Evolutionary conservation across 768 basidiomycete genomes (phyloP).

Genomic region (Phylloporus rhodoxanthus): DNA sequence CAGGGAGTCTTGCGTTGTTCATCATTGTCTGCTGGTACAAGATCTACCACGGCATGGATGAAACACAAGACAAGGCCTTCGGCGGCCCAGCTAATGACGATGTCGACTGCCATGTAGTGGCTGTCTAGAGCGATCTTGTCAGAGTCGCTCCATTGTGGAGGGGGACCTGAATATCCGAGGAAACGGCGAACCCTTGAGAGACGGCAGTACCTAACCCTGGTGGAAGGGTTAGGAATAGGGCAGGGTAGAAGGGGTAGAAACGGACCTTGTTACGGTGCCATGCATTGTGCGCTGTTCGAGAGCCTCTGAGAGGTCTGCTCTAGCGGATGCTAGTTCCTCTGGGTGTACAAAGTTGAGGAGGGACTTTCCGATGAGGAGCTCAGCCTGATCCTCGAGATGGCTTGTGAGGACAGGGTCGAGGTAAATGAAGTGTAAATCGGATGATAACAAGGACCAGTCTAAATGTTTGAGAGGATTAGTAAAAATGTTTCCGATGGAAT

Average conservation of each 20-base stretch:
- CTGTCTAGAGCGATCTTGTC: conserved; percentile 65
- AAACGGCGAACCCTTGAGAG: conserved; percentile 65
- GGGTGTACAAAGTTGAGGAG: conserved; percentile 79
- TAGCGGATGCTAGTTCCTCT: conserved; percentile 72
- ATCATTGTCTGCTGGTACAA: conserved; percentile 65
- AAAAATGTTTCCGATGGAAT: conserved; percentile 11
- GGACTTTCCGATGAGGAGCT: conserved; percentile 61
- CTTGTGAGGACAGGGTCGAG: conserved; percentile 71
- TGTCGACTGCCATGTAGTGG: conserved; percentile 81
- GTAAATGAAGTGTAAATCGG: conserved; percentile 73
- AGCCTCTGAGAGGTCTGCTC: conserved; percentile 66
- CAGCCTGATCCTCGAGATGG: conserved; percentile 69
- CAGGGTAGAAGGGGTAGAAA: conserved; percentile 4
- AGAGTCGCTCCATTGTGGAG: conserved; percentile 52
- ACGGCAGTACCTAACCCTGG: conserved; percentile 74
- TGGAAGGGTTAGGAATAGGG: conserved; percentile 21
- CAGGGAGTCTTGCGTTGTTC: conserved; percentile 67
- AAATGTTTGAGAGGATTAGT: conserved; percentile 15
- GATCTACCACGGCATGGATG: conserved; percentile 77
- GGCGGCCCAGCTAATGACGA: conserved; percentile 86
- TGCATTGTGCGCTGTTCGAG: conserved; percentile 70
- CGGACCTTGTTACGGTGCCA: conserved; percentile 76
- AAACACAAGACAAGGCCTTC: conserved; percentile 85
- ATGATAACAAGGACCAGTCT: conserved; percentile 82
- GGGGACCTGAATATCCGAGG: conserved; percentile 61